These are phyloP conservation scores for Tuber microsphaerosporum DNA, from an alignment of 495 filamentous ascomycete genomes.

Conservation along the genomic window DNA sequence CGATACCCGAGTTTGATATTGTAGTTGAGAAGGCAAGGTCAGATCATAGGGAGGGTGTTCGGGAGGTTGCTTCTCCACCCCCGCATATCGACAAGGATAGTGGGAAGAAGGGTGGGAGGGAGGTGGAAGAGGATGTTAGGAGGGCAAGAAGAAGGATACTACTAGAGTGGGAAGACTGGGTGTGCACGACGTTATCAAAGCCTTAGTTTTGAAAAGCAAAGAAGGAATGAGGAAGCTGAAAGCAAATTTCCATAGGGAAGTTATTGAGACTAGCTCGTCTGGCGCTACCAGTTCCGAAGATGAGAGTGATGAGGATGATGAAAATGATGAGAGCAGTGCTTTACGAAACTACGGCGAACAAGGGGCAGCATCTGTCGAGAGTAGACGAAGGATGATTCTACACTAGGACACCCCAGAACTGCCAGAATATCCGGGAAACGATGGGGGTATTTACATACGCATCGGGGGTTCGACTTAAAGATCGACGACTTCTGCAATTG, in stretches of 20 bases:
- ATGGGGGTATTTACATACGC: constrained; percentile 24
- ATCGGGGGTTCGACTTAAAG: constrained; percentile 28
- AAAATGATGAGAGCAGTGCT: background rate
- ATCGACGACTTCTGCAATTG: background rate
- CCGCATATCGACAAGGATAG: background rate
- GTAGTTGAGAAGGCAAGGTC: constrained; percentile 5
- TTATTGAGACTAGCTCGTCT: background rate
- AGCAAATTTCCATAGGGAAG: background rate
- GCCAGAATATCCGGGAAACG: constrained; percentile 12
- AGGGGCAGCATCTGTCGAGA: background rate
- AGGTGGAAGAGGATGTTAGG: background rate
- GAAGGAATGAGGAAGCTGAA: background rate
- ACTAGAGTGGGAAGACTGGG: constrained; percentile 29
- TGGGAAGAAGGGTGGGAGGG: background rate
- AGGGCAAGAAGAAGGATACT: constrained; percentile 26
- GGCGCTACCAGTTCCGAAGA: background rate
- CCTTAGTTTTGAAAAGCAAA: constrained; percentile 22
- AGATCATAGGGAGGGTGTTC: background rate
- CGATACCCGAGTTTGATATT: constrained; percentile 21
- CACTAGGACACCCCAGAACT: background rate
- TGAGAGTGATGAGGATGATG: too few species aligned
- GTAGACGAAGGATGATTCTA: background rate
- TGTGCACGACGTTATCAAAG: constrained; percentile 26
- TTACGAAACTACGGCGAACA: background rate
- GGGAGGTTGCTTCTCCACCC: background rate